Conservation (phyloP, 768 basidiomycete species). For the Astraeus odoratus region DNA sequence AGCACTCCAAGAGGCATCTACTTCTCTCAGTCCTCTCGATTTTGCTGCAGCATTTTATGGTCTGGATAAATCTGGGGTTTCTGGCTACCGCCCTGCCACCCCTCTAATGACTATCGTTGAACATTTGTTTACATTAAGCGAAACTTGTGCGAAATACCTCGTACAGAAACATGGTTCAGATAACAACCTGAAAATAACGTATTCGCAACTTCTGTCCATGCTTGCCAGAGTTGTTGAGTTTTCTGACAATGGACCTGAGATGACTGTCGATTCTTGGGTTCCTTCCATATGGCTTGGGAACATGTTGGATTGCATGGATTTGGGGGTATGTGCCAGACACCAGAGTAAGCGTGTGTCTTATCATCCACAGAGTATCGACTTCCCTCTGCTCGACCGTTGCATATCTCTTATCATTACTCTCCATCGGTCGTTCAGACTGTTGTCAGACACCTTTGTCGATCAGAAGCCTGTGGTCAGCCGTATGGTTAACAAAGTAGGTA, state of each 20-base stretch:
- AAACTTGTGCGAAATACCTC: conserved; percentile 35
- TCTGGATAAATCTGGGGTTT: conserved; percentile 28
- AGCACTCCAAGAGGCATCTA: conserved; percentile 25
- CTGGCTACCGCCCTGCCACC: conserved; percentile 22
- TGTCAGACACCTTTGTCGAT: conserved; percentile 50
- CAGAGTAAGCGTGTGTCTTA: conserved; percentile 8
- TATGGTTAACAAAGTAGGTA: conserved; percentile 47
- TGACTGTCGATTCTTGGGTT: conserved; percentile 43
- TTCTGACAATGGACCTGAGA: conserved; percentile 27
- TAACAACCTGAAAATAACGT: conserved; percentile 39
- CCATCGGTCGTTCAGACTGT: conserved; percentile 41
- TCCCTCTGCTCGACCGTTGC: conserved; percentile 59
- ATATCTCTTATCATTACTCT: conserved; percentile 51
- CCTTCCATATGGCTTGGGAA: conserved; percentile 56
- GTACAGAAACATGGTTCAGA: conserved; percentile 26
- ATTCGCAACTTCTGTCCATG: conserved; percentile 45
- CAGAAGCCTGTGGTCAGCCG: conserved; percentile 48
- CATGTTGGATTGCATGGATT: conserved; percentile 47
- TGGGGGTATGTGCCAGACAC: conserved; percentile 38
- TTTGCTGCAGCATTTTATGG: conserved; percentile 63
- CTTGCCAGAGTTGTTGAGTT: conserved; percentile 44
- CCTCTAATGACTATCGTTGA: conserved; percentile 58
- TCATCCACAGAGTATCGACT: conserved; percentile 46
- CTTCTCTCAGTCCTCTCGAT: conserved; percentile 36
- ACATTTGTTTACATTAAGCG: conserved; percentile 42